Evolutionary conservation across 371 early-diverging fungal genomes (phyloP), one percentile per base, ranked within the genome.

Genomic region (Haplosporangium sp.): DNA sequence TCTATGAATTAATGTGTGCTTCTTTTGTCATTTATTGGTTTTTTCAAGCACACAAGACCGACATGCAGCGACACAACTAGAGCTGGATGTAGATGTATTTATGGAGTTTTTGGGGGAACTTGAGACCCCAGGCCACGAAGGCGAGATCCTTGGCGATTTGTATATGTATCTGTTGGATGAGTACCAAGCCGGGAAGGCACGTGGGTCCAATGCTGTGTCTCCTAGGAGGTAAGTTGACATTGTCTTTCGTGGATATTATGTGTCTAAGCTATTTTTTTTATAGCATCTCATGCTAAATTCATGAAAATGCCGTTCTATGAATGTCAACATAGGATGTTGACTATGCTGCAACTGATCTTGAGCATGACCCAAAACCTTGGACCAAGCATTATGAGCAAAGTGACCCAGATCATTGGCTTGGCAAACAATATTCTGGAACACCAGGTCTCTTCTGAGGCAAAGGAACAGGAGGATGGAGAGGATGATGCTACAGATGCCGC

Each of bases 401-500:
- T 92, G n/a, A 82, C 85, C 0, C 94, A 95, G 72, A 88, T 95
- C 29, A 81, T 96, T 50, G 85, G 87, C 9, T 92, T 96, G 83
- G 91, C 92, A 10, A 89, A 88, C 48, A 91, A 87, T 62, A 87
- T 92, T 21, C 71, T 95, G 6, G 83, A 89, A 58, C 75, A 79
- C 9, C 76, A 69, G 48, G 57, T 62, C 12, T 42, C 53, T 20
- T 11, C 21, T 11, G 60, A 50, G 40, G 43, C 45, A 11, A 21
- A 55, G 16, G 67, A 72, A 6, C 43, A 42, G 45, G 46, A 56
- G 3, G 67, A 74, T 9, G 41, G 38, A 50, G 42, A 53, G 1
- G 68, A 57, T 8, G 13, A 41, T 11, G 45, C 21, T 14, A 62
- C 43, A 13, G 68, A 57, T 7, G 59, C 46, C 13, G 79, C 72